These are phyloP conservation scores for Monoraphidium neglectum DNA, from an alignment of 139 green algal species.

Conservation along the genomic window DNA sequence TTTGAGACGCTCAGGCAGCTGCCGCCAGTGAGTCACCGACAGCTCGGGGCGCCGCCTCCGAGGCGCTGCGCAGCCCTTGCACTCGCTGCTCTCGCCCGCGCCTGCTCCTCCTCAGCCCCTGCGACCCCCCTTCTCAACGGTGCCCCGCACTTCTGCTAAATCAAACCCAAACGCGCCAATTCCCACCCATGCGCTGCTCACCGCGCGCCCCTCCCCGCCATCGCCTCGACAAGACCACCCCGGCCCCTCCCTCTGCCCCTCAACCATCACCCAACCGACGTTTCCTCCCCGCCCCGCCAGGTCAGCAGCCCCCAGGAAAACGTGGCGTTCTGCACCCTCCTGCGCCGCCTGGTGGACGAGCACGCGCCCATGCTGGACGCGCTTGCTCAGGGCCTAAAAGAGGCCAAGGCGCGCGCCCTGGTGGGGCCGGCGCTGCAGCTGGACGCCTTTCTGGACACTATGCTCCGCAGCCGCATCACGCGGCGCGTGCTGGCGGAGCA, in stretches of 20 bases:
- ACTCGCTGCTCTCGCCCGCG: no score
- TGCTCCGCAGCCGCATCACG: constrained; percentile 80
- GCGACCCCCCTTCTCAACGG: no score
- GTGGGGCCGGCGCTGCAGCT: constrained; percentile 79
- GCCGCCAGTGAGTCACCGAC: no score
- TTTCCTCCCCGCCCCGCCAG: constrained; percentile 43
- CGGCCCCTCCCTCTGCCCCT: no score
- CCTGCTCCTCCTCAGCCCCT: no score
- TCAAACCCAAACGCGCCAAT: not conserved
- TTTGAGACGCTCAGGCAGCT: no score
- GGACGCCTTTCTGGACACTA: constrained; percentile 78
- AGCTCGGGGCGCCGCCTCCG: no score
- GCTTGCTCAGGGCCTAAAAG: constrained; percentile 78
- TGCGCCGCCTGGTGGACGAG: constrained; percentile 84
- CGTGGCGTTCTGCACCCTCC: constrained; percentile 64
- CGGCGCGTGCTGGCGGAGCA: constrained; percentile 91
- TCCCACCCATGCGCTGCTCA: not conserved
- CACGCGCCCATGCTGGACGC: constrained; percentile 85
- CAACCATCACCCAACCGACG: constrained; percentile 7
- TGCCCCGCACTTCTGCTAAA: no score
- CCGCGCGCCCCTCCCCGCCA: no score
- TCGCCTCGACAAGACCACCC: no score
- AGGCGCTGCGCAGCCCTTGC: no score
- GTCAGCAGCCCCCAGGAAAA: constrained; percentile 71
- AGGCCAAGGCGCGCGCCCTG: constrained; percentile 70